These are phyloP conservation scores for Maudiozyma humilis DNA, from an alignment of 1,139 yeast genomes.

Conservation along the genomic window DNA sequence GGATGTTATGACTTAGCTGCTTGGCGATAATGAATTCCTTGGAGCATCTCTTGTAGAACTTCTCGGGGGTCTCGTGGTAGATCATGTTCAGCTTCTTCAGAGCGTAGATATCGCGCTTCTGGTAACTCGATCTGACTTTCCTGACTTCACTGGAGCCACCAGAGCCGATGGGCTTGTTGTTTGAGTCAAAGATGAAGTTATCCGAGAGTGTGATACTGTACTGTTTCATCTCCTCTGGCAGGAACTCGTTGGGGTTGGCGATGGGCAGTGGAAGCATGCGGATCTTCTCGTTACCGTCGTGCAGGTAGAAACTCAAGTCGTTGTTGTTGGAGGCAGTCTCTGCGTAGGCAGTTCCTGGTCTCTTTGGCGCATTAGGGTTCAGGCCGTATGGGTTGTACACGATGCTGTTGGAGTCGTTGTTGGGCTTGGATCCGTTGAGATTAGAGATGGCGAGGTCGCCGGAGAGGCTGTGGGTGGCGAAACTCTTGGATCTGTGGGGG, in stretches of 20 bases:
- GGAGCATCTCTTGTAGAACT: constrained; percentile 56
- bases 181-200: constrained; percentile 45
- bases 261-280: constrained; percentile 57
- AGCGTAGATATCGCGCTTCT: constrained; percentile 40
- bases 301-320: constrained; percentile 25
- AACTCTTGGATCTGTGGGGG: constrained; percentile 12
- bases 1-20: constrained; percentile 43
- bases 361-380: constrained; percentile 14
- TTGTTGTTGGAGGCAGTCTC: constrained; percentile 8
- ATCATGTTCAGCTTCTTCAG: constrained; percentile 59
- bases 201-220: constrained; percentile 48
- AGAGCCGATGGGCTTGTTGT: constrained; percentile 46
- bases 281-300: constrained; percentile 34
- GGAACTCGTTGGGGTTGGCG: constrained; percentile 55
- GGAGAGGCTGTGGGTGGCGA: constrained; percentile 8
- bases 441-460: background rate
- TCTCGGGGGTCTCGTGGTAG: constrained; percentile 53
- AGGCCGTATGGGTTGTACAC: constrained; percentile 32
- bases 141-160: constrained; percentile 72
- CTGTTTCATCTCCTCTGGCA: constrained; percentile 51
- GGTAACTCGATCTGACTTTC: constrained; percentile 39
- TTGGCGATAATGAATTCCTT: constrained; percentile 59
- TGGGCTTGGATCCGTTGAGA: background rate
- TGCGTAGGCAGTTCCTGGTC: constrained; percentile 15
- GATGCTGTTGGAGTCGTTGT: constrained; percentile 14